These are phyloP conservation scores for Pythium myriotylum DNA, from an alignment of 352 stramenopile genomes.

Conservation along the genomic window DNA sequence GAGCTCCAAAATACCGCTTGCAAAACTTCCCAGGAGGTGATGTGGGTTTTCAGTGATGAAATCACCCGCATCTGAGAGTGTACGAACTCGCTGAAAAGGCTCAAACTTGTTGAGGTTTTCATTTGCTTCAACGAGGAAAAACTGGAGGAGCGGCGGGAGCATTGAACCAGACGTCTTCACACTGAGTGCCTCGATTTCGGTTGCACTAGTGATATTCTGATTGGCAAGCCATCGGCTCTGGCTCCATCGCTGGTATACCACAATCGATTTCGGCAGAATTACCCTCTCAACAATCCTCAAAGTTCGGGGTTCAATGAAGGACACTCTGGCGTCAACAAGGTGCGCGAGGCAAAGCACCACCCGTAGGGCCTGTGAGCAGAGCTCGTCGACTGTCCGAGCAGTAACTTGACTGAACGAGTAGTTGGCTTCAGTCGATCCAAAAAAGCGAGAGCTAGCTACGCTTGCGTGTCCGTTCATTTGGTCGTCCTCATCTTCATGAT, in stretches of 20 bases:
- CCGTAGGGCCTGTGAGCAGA: conserved; percentile 63
- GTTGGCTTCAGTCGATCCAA: conserved; percentile 51
- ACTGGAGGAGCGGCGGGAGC: conserved; percentile 60
- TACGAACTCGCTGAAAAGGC: conserved; percentile 52
- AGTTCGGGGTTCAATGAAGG: conserved; percentile 47
- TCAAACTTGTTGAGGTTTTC: conserved; percentile 45
- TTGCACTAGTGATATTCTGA: conserved; percentile 56
- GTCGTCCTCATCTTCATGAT: conserved; percentile 38
- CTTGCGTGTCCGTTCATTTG: conserved; percentile 33
- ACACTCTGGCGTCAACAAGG: conserved; percentile 56
- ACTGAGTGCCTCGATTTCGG: conserved; percentile 42
- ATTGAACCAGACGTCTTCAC: conserved; percentile 53
- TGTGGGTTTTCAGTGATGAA: conserved; percentile 54
- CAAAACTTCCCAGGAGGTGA: conserved; percentile 54
- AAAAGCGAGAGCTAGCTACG: conserved; percentile 29
- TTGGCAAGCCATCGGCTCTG: conserved; percentile 63
- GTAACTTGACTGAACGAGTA: conserved; percentile 67
- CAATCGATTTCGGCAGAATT: conserved; percentile 62
- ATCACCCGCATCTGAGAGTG: conserved; percentile 43
- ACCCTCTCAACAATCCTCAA: conserved; percentile 47
- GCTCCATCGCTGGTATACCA: conserved; percentile 72
- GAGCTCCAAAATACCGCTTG: conserved; percentile 54
- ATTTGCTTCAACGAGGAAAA: conserved; percentile 68
- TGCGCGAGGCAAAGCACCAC: conserved; percentile 70
- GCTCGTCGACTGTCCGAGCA: conserved; percentile 59